Conservation (phyloP, 805 yeast species). For the Saccharomyces kudriavzevii region DNA sequence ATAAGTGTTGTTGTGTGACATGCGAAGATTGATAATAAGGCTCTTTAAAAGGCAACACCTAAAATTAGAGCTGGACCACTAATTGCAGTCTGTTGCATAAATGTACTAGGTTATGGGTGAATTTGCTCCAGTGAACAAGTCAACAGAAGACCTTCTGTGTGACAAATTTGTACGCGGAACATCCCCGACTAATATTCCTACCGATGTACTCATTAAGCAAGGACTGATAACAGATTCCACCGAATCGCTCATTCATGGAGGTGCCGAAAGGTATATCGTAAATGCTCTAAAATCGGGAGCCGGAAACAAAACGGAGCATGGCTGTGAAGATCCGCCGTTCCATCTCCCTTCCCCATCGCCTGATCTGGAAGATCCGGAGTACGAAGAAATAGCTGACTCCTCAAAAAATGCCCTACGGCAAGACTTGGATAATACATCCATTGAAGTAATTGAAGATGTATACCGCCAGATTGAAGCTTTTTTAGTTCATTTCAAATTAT, state of each 20-base stretch:
- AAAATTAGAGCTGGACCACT: not conserved
- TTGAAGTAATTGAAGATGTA: constrained; percentile 4
- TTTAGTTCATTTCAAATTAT: constrained; percentile 17
- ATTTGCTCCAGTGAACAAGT: not conserved
- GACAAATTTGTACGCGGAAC: not conserved
- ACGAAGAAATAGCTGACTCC: not conserved
- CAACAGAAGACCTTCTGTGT: not conserved
- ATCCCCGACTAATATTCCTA: not conserved
- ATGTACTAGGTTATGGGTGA: not conserved
- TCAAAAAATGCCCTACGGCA: not conserved
- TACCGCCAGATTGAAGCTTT: constrained; percentile 21
- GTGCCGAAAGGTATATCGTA: not conserved
- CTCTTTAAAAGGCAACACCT: not conserved
- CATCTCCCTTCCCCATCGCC: not conserved
- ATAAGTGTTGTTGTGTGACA: not conserved
- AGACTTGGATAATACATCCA: not conserved
- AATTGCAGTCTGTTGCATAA: not conserved
- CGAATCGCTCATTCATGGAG: not conserved
- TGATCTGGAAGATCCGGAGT: not conserved
- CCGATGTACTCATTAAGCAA: not conserved
- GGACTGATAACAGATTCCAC: not conserved
- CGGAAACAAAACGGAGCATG: not conserved
- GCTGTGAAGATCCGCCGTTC: not conserved
- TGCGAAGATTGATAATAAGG: not conserved
- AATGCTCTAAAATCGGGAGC: not conserved